A percentile compares a stretch with the other conserved stretches of the same genome.
Evolutionary conservation across 371 early-diverging fungal species (phyloP).

Genomic region (Mucor lusitanicus): DNA sequence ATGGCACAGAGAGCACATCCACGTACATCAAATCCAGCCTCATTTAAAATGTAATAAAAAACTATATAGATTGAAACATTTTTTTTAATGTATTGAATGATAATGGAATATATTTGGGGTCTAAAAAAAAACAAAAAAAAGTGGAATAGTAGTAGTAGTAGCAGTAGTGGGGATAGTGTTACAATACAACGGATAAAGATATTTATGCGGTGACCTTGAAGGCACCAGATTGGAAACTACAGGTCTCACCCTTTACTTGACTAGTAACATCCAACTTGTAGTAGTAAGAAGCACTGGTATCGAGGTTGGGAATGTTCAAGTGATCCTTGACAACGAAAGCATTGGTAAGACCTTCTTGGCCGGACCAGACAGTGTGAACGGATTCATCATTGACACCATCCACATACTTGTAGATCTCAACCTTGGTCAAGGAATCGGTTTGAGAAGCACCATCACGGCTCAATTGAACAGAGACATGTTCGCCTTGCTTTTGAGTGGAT

Average conservation of each 20-base stretch:
- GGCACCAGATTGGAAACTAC: conserved; percentile 28
- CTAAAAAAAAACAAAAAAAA: neutral
- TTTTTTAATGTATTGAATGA: neutral
- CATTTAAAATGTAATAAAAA: neutral
- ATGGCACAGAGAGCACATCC: conserved; percentile 71
- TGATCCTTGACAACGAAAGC: conserved; percentile 26
- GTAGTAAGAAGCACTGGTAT: conserved; percentile 19
- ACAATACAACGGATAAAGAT: neutral
- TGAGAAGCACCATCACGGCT: conserved; percentile 33
- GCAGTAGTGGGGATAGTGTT: neutral
- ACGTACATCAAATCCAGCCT: conserved; percentile 39
- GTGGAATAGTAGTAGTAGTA: neutral
- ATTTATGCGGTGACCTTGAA: conserved; percentile 24
- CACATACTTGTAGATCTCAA: conserved; percentile 24
- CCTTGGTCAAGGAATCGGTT: conserved; percentile 22
- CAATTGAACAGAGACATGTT: conserved; percentile 12
- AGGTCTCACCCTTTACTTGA: conserved; percentile 15
- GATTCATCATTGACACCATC: conserved; percentile 12
- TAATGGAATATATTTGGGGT: too few relatives aligned
- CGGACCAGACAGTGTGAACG: conserved; percentile 22
- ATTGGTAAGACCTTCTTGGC: conserved; percentile 15
- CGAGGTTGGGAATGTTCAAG: conserved; percentile 21
- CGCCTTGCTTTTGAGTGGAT: conserved; percentile 3
- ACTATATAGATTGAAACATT: neutral
- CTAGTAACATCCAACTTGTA: conserved; percentile 23